Base-by-base conservation (phyloP, 148 eudicot species). In the Rhododendron ferrugineum region DNA sequence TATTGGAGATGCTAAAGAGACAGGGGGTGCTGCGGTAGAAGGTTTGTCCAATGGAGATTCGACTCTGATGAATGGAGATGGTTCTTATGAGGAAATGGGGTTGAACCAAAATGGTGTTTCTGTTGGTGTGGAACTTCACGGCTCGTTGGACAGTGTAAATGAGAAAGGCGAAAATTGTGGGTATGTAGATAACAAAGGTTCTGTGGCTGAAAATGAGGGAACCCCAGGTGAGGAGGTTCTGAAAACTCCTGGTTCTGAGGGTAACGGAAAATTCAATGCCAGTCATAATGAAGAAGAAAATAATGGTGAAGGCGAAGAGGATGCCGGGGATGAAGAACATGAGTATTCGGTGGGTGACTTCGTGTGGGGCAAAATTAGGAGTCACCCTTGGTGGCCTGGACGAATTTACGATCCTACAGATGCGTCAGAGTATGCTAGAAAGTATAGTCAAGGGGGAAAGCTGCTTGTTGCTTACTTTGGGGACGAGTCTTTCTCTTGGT, bases 311-410 rank as follows among this genome's bases (percentile, higher is more conserved):
- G 64, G 42, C 18, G 82, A 79, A 79, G 82, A 79, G 32, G 85
- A 50, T 26, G 87, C 80, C 2, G 86, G 74, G 42, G 91, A 84
- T 36, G 74, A 85, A 16, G 89, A 86, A 14, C 85, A 72, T 76
- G 86, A 85, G 68, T 95, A 87, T 85, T 66, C 26, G 28, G 94
- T 89, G 2, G 98, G 98, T 18, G 94, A 93, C 79, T 89, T 92
- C 64, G 96, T 94, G 64, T 95, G 98, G 98, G 98, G 93, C 2
- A 94, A 95, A 82, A 89, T 94, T 80, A 91, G 86, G 90, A 90
- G 90, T 85, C 90, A 93, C 83, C 98, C 98, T 9, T 94, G 95
- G 95, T 95, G 98, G 98, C 98, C 98, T 2, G 98, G 98, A n/a
- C 94, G 90, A 88, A 87, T 95, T 28, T 92, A 90, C 68, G 88